Evolutionary conservation across 129 eudicot species (phyloP).

Genomic region (Helianthus tuberosus): DNA sequence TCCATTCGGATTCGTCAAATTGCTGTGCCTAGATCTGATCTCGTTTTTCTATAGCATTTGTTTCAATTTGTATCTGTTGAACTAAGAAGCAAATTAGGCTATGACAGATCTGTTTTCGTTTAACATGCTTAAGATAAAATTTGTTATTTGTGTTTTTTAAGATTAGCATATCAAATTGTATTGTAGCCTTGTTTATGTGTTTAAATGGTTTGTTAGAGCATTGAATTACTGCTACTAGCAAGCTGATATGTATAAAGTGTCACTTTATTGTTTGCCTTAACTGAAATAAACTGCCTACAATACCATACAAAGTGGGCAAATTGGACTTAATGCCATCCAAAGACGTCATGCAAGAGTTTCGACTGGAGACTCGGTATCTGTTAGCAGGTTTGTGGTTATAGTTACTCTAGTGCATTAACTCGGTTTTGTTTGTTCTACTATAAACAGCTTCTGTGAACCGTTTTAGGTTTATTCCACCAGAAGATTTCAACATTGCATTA

Average conservation of each 20-base stretch:
- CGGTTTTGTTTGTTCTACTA: background rate
- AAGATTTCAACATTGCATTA: conserved; percentile 67
- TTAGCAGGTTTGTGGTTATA: conserved; percentile 53
- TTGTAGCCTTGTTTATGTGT: background rate
- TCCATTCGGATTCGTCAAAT: too few relatives aligned
- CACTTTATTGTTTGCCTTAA: conserved; percentile 40
- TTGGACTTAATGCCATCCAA: conserved; percentile 84
- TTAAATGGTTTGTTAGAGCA: conserved; percentile 4
- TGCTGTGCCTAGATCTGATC: too few relatives aligned
- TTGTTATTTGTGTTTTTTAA: background rate
- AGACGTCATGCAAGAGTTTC: conserved; percentile 84
- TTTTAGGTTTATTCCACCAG: conserved; percentile 75
- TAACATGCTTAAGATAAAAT: background rate
- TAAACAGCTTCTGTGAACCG: background rate
- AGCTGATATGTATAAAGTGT: too few relatives aligned
- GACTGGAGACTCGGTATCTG: conserved; percentile 59
- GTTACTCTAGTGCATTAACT: conserved; percentile 12
- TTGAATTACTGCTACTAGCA: background rate
- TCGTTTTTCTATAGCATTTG: background rate
- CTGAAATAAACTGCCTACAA: conserved; percentile 58
- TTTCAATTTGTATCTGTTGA: background rate
- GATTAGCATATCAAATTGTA: background rate
- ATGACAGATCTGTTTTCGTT: background rate
- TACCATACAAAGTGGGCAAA: conserved; percentile 54
- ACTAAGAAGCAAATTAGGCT: background rate